Base-by-base conservation (phyloP, 2,329 filamentous ascomycete genomes). In the Trichothecium sympodiale region DNA sequence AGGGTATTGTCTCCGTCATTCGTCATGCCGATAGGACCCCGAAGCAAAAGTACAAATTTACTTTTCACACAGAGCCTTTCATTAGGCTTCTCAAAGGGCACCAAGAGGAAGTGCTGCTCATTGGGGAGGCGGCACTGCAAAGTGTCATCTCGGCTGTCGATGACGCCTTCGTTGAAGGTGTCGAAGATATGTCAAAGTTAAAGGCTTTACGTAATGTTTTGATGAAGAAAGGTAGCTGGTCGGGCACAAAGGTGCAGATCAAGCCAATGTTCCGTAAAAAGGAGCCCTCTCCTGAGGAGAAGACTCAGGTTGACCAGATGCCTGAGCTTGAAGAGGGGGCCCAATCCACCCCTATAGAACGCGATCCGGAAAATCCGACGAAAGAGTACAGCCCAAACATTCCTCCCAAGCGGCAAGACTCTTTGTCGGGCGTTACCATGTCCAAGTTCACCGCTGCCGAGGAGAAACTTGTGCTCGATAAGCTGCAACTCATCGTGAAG, bases 21-120 rank as follows among this genome's bases (percentile, higher is more conserved):
- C 78, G 91, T 18, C 91, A 98, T 58, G 93, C 93, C 3, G 91
- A 98, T 61, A 81, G 91, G 38, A 98, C 91, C 2, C 91, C 91
- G 3, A 98, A 98, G 61, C 91, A 98, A 51, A 98, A 98, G 56
- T 95, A 95, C 69, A 98, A 98, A 56, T 98, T 96, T 51, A 98
- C 91, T 0, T 96, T 98, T 49, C 91, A 98, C 53, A 94, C 87
- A 0, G 85, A 88, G 43, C 91, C 91, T 0, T 98, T 98, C 51
- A 88, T 98, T 43, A 84, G 94, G 44, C 69, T 98, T 4, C 73
- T 98, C 29, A 94, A 89, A 54, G 91, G 91, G 0, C 89, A 98
- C 50, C 85, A 94, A 50, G 89, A 96, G 57, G 91, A 98, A 54
- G 91, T 98, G 2, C 69, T 98, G 2, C 72, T 98, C 16, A 91